Evolutionary conservation across 31 red algal species (phyloP).

Genomic region (Endocladia muricata): DNA sequence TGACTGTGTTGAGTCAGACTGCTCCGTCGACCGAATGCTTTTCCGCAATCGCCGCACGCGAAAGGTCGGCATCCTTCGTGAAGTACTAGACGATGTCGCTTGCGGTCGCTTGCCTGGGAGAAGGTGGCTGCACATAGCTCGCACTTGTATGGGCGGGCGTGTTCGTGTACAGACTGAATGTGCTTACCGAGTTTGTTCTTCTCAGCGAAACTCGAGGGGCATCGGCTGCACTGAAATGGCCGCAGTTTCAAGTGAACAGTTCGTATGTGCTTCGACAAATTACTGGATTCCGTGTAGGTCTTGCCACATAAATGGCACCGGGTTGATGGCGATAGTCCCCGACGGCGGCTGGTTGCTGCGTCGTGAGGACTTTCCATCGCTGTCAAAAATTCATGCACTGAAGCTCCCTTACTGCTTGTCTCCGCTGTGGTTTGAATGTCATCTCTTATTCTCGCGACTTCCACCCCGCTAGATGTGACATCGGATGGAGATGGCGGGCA

Average conservation of each 20-base stretch:
- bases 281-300: constrained; percentile 64
- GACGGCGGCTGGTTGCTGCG: background rate
- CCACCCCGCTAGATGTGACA: background rate
- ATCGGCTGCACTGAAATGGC: constrained; percentile 58
- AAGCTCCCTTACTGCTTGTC: background rate
- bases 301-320: constrained; percentile 57
- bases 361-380: background rate
- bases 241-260: constrained; percentile 76
- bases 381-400: constrained; percentile 1
- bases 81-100: constrained; percentile 59
- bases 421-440: background rate
- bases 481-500: background rate
- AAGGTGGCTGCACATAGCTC: constrained; percentile 62
- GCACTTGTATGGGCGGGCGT: constrained; percentile 57
- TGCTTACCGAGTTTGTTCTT: constrained; percentile 74
- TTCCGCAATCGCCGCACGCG: constrained; percentile 43
- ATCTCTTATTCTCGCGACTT: background rate
- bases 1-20: constrained; percentile 56
- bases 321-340: constrained; percentile 2
- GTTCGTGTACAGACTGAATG: constrained; percentile 70
- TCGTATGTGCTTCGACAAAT: constrained; percentile 73
- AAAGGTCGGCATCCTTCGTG: constrained; percentile 62
- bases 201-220: constrained; percentile 49
- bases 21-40: constrained; percentile 62
- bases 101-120: constrained; percentile 69